These are phyloP conservation scores for Paraconiothyrium brasiliense DNA, from an alignment of 2,329 filamentous ascomycete genomes.

Conservation along the genomic window DNA sequence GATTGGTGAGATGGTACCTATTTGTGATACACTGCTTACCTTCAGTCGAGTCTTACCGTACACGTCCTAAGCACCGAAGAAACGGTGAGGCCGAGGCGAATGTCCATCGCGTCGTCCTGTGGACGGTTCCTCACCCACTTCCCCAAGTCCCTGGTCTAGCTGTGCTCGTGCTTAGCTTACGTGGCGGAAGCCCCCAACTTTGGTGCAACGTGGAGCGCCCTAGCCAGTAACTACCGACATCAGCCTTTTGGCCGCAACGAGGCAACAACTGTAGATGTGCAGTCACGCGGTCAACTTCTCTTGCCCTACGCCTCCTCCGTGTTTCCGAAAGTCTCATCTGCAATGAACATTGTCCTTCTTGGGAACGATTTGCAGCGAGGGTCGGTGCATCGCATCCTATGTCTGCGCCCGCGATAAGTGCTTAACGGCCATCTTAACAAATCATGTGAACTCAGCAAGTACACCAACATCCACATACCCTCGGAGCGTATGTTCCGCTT, in stretches of 20 bases:
- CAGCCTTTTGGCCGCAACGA: slow-evolving; percentile 19
- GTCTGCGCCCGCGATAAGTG: not conserved
- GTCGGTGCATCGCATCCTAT: not conserved
- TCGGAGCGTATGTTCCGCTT: slow-evolving; percentile 1
- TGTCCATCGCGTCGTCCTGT: slow-evolving; percentile 25
- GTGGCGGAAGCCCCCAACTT: slow-evolving; percentile 22
- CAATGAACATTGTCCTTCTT: slow-evolving; percentile 2
- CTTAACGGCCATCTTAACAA: slow-evolving; percentile 14
- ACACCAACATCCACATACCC: slow-evolving; percentile 16
- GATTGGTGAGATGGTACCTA: slow-evolving; percentile 7
- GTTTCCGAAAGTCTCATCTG: slow-evolving; percentile 20
- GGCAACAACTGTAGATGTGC: slow-evolving; percentile 13
- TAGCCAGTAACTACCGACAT: slow-evolving; percentile 10
- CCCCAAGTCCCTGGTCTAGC: slow-evolving; percentile 19
- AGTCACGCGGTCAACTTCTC: slow-evolving; percentile 16
- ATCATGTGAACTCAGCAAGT: slow-evolving; percentile 2
- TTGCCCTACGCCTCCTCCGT: slow-evolving; percentile 14
- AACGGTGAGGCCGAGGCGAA: slow-evolving; percentile 30
- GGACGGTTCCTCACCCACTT: slow-evolving; percentile 25
- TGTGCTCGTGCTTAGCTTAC: slow-evolving; percentile 29
- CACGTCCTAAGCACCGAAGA: not conserved
- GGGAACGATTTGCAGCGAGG: not conserved
- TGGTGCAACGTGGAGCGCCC: slow-evolving; percentile 18
- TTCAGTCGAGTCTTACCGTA: slow-evolving; percentile 8
- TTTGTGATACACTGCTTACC: slow-evolving; percentile 24